phyloP scores from a whole-genome alignment of 2,329 filamentous ascomycete species.

The Cadophora luteo-olivacea region DNA sequence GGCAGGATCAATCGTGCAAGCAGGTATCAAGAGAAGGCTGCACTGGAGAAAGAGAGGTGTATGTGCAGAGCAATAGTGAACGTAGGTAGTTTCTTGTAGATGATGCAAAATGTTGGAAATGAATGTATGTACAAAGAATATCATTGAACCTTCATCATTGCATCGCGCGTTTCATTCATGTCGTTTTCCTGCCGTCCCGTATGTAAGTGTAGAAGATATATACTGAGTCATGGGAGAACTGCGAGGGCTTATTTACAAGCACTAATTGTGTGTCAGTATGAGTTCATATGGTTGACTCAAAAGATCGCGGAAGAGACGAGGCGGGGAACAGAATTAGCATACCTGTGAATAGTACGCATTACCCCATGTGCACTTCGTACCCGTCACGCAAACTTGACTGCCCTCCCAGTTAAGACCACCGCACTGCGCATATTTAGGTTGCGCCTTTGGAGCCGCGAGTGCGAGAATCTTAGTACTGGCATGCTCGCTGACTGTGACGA shows the following conservation, averaged over 20 bases:
- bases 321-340: neutral
- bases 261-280: conserved; percentile 5
- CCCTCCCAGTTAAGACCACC: conserved; percentile 35
- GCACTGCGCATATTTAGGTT: conserved; percentile 34
- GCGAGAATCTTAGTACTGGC: conserved; percentile 27
- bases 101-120: neutral
- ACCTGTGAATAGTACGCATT: conserved; percentile 35
- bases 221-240: neutral
- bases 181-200: neutral
- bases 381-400: conserved; percentile 25
- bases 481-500: conserved; percentile 68
- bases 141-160: conserved; percentile 4
- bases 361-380: conserved; percentile 26
- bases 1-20: too few relatives aligned
- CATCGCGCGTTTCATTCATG: neutral
- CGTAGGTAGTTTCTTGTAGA: neutral
- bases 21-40: too few relatives aligned
- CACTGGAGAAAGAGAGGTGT: neutral
- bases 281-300: neutral
- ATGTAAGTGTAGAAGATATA: neutral
- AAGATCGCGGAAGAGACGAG: neutral
- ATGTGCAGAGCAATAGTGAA: neutral
- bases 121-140: conserved; percentile 16
- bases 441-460: neutral
- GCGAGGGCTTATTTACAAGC: neutral